Evolutionary conservation across 371 early-diverging fungal genomes (phyloP).

Genomic region (Batrachochytrium dendrobatidis): DNA sequence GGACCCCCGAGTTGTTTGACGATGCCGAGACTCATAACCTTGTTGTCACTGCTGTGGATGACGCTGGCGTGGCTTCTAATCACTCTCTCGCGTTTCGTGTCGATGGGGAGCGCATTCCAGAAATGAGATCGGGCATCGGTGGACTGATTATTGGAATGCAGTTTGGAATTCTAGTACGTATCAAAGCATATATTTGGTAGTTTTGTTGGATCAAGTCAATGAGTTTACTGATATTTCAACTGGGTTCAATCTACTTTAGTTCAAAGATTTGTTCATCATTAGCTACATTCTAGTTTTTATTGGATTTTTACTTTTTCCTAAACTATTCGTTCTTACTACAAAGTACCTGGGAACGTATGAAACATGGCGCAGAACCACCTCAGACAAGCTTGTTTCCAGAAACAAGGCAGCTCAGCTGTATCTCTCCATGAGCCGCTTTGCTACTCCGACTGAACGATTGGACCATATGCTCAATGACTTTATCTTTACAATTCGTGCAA

Average conservation of each 20-base stretch:
- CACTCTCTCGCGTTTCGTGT: slow-evolving; percentile 49
- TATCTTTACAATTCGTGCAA: background rate
- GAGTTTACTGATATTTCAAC: background rate
- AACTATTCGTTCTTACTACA: slow-evolving; percentile 13
- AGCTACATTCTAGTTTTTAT: slow-evolving; percentile 23
- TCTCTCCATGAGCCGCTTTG: background rate
- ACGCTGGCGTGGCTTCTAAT: slow-evolving; percentile 37
- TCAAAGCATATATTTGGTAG: background rate
- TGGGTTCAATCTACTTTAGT: slow-evolving; percentile 3
- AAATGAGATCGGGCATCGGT: slow-evolving; percentile 54
- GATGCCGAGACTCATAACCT: slow-evolving; percentile 56
- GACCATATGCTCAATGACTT: slow-evolving; percentile 8
- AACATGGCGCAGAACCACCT: slow-evolving; percentile 8
- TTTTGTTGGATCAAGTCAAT: background rate
- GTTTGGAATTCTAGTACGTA: slow-evolving; percentile 30
- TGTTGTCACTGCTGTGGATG: slow-evolving; percentile 48
- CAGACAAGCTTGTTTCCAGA: slow-evolving; percentile 7
- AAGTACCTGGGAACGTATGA: slow-evolving; percentile 7
- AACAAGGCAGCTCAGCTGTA: slow-evolving; percentile 6
- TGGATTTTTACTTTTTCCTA: slow-evolving; percentile 26
- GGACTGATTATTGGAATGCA: slow-evolving; percentile 65
- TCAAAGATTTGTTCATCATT: slow-evolving; percentile 30
- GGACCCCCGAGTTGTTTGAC: slow-evolving; percentile 60
- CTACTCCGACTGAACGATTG: background rate
- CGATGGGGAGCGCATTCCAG: slow-evolving; percentile 49